A percentile compares a stretch with the other conserved stretches of the same genome.
Conservation (phyloP, 306 rosid species). For the Mucuna pruriens region DNA sequence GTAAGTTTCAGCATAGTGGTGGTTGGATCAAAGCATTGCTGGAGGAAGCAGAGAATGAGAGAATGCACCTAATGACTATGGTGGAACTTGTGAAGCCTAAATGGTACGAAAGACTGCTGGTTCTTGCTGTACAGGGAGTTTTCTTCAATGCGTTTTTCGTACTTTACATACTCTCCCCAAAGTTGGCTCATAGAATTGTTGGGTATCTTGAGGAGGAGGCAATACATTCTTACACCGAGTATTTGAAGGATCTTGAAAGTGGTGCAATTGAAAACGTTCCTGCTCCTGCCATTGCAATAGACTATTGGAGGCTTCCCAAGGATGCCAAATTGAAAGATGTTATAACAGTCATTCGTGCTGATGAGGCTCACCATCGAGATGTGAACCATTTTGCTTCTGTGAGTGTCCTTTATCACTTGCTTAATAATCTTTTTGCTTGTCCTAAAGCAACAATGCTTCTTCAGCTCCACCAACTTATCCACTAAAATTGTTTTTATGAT, state of each 20-base stretch:
- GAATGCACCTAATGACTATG: slow-evolving; percentile 91
- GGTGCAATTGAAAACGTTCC: slow-evolving; percentile 69
- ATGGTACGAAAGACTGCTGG: slow-evolving; percentile 76
- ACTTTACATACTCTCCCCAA: slow-evolving; percentile 65
- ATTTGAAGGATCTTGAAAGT: slow-evolving; percentile 54
- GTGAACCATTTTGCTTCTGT: slow-evolving; percentile 89
- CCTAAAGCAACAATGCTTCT: neutral
- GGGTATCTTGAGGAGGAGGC: slow-evolving; percentile 93
- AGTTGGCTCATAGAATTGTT: slow-evolving; percentile 72
- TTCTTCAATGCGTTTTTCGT: slow-evolving; percentile 78
- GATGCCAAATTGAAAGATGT: slow-evolving; percentile 73
- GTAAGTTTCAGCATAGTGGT: slow-evolving; percentile 70
- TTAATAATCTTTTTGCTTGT: neutral
- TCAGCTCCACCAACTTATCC: neutral
- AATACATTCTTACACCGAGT: slow-evolving; percentile 68
- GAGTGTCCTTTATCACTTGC: slow-evolving; percentile 40
- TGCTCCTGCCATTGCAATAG: slow-evolving; percentile 84
- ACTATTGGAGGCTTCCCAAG: slow-evolving; percentile 85
- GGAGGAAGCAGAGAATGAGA: slow-evolving; percentile 89
- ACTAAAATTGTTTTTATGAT: neutral
- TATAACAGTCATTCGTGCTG: slow-evolving; percentile 74
- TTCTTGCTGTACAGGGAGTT: slow-evolving; percentile 81
- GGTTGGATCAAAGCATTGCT: slow-evolving; percentile 87
- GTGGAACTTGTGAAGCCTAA: slow-evolving; percentile 75
- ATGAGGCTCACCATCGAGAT: slow-evolving; percentile 86